A percentile compares a stretch with the other conserved stretches of the same genome.
Evolutionary conservation across 371 early-diverging fungal species (phyloP).

Genomic region (Rhizomucor miehei): DNA sequence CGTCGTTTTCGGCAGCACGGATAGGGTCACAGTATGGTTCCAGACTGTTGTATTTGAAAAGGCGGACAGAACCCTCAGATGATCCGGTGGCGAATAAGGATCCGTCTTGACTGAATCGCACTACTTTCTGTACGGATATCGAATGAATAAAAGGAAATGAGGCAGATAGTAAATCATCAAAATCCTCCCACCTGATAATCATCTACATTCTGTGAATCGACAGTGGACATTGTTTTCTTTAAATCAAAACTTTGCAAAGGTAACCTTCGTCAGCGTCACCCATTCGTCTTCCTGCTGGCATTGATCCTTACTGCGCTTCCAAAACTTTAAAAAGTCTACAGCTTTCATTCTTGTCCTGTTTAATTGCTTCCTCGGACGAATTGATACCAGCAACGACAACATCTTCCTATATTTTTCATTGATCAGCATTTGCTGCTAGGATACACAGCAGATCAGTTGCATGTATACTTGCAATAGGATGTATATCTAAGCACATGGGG

Average conservation of each 20-base stretch:
- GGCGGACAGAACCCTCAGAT: conserved; percentile 60
- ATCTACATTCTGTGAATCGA: conserved; percentile 39
- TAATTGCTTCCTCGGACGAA: conserved; percentile 40
- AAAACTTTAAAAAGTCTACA: conserved; percentile 56
- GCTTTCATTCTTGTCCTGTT: conserved; percentile 56
- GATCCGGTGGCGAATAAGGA: conserved; percentile 61
- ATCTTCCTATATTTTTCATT: conserved; percentile 1
- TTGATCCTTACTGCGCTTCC: conserved; percentile 26
- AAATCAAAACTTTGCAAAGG: conserved; percentile 2
- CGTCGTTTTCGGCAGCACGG: conserved; percentile 27
- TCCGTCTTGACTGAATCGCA: conserved; percentile 55
- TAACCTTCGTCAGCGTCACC: conserved; percentile 16
- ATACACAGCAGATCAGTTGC: not conserved
- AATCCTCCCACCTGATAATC: conserved; percentile 55
- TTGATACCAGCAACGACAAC: conserved; percentile 63
- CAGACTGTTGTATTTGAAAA: conserved; percentile 54
- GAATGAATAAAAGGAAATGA: not conserved
- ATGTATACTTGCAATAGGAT: conserved; percentile 50
- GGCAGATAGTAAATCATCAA: too few species aligned
- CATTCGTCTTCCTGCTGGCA: not conserved
- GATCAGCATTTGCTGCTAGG: too few species aligned
- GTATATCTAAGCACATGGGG: conserved; percentile 66
- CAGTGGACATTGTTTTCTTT: conserved; percentile 30
- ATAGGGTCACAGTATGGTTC: conserved; percentile 10
- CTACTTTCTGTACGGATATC: conserved; percentile 30